Percentiles rank a stretch among this genome's conserved stretches.
These are phyloP conservation scores for Echites panduratus DNA, from an alignment of 257 asterid species.

Conservation along the genomic window DNA sequence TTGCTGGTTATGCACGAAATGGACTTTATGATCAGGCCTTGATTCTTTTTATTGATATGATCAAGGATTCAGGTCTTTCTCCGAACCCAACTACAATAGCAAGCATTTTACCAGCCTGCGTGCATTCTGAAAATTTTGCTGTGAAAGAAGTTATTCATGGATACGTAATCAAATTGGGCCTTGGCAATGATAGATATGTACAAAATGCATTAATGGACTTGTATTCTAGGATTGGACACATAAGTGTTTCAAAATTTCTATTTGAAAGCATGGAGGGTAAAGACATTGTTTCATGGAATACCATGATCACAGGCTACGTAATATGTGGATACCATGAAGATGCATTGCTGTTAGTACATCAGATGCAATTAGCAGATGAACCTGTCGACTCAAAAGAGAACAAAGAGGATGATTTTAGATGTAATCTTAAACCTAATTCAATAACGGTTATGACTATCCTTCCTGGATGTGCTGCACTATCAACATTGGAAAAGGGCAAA, in stretches of 20 bases:
- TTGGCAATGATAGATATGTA: conserved; percentile 51
- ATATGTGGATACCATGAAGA: conserved; percentile 72
- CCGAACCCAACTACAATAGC: conserved; percentile 79
- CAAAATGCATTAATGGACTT: conserved; percentile 86
- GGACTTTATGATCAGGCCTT: conserved; percentile 56
- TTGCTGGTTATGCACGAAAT: conserved; percentile 76
- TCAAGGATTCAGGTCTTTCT: conserved; percentile 33
- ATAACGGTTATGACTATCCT: conserved; percentile 79
- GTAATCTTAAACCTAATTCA: conserved; percentile 53
- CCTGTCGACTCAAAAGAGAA: conserved; percentile 14
- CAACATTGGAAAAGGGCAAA: conserved; percentile 68
- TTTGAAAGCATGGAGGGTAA: conserved; percentile 57
- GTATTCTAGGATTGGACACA: conserved; percentile 67
- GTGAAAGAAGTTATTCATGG: conserved; percentile 75
- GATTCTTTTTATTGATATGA: conserved; percentile 48
- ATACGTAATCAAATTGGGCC: conserved; percentile 66
- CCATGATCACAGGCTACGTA: conserved; percentile 74
- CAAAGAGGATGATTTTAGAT: conserved; percentile 12
- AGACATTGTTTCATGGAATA: conserved; percentile 81
- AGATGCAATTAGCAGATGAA: conserved; percentile 43
- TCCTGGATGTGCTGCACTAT: conserved; percentile 73
- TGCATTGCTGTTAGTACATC: conserved; percentile 45
- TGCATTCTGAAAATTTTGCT: conserved; percentile 54
- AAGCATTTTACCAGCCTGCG: conserved; percentile 84
- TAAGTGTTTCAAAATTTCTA: conserved; percentile 41